These are phyloP conservation scores for Angophora floribunda DNA, from an alignment of 345 rosid species.

Conservation along the genomic window DNA sequence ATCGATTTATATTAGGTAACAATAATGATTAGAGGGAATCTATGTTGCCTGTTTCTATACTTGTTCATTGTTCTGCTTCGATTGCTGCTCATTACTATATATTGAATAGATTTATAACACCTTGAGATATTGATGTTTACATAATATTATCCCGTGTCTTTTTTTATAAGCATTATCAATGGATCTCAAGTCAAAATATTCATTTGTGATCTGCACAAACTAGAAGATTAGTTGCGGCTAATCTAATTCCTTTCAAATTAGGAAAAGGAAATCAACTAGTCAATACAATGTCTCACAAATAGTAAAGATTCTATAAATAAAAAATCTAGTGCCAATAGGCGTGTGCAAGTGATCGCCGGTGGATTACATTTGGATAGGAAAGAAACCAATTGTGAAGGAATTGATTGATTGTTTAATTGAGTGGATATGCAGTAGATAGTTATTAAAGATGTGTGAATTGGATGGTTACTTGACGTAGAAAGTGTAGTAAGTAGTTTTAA, in stretches of 20 bases:
- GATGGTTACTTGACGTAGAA: background rate
- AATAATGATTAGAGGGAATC: background rate
- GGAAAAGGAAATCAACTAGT: too few species aligned
- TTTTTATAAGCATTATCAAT: too few species aligned
- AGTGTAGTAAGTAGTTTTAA: too few species aligned
- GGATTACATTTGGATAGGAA: background rate
- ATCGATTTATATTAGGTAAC: background rate
- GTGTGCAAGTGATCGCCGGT: background rate
- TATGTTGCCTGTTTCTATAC: too few species aligned
- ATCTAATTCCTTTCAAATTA: too few species aligned
- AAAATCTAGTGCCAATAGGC: background rate
- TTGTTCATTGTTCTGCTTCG: background rate
- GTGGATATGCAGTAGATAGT: accelerated
- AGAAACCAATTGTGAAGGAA: background rate
- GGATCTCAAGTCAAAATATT: background rate
- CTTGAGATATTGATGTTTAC: background rate
- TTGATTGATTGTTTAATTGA: background rate
- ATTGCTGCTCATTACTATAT: too few species aligned
- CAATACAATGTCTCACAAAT: too few species aligned
- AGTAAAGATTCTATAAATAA: too few species aligned
- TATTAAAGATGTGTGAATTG: background rate
- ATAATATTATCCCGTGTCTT: too few species aligned
- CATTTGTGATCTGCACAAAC: background rate
- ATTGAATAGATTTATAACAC: background rate
- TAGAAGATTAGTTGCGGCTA: background rate